Percentiles rank a stretch among this genome's conserved stretches.
Conservation (phyloP, 176 grass and related monocot genomes). For the Lolium perenne region DNA sequence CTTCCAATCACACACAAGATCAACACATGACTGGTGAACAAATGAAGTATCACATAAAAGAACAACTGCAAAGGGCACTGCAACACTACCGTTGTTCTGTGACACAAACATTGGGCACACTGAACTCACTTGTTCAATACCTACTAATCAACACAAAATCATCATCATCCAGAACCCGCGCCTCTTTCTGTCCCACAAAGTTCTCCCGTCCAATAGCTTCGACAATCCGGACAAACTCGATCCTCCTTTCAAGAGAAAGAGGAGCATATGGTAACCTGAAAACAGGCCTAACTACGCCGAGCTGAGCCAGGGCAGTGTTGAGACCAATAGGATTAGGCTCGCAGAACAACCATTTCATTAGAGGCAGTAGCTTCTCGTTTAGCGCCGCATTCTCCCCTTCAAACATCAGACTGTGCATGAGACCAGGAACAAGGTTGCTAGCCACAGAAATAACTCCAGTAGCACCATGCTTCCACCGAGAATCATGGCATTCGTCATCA, state of each 20-base stretch:
- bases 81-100: neutral
- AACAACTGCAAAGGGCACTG: neutral
- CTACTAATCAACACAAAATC: conserved; percentile 80
- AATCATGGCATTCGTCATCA: conserved; percentile 77
- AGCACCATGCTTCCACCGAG: conserved; percentile 71
- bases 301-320: conserved; percentile 86
- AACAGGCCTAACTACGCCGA: conserved; percentile 66
- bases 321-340: conserved; percentile 83
- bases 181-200: conserved; percentile 78
- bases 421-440: conserved; percentile 81
- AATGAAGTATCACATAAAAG: conserved; percentile 15
- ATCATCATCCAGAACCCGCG: conserved; percentile 65
- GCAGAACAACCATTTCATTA: conserved; percentile 82
- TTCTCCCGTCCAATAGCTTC: conserved; percentile 67
- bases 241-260: conserved; percentile 66
- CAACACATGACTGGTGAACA: conserved; percentile 1
- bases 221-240: conserved; percentile 75
- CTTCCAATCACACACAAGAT: neutral
- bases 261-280: conserved; percentile 86
- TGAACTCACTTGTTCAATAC: conserved; percentile 49
- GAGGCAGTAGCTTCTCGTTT: conserved; percentile 65
- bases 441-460: conserved; percentile 80
- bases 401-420: conserved; percentile 73
- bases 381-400: conserved; percentile 56
- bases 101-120: neutral